Evolutionary conservation across 306 rosid species (phyloP).

Genomic region (Echinosophora koreensis): DNA sequence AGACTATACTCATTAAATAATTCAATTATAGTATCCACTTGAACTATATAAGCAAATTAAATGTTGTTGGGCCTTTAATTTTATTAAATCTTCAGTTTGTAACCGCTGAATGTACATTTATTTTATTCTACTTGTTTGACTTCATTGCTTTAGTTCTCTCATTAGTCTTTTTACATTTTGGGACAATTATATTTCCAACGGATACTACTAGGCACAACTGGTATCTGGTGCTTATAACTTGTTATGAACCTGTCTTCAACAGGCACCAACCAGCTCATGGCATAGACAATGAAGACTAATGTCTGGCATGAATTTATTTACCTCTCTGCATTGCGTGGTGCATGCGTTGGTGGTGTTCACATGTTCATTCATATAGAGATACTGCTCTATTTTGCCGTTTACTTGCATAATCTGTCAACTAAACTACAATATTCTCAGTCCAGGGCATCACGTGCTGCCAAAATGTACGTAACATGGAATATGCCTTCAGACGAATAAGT

Average conservation of each 20-base stretch:
- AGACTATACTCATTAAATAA: neutral
- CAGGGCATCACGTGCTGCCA: conserved; percentile 37
- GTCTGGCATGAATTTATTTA: conserved; percentile 16
- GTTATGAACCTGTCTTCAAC: neutral
- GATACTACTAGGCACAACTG: conserved; percentile 2
- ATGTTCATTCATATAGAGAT: conserved; percentile 22
- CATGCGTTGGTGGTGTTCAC: conserved; percentile 46
- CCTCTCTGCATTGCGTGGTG: neutral
- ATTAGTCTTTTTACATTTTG: neutral
- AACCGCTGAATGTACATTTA: neutral
- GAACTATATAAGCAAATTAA: neutral
- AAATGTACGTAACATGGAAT: conserved; percentile 42
- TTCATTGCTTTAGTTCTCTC: neutral
- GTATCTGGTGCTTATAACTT: conserved; percentile 13
- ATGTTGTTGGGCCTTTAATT: neutral
- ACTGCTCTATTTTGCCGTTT: conserved; percentile 36
- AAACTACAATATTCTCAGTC: neutral
- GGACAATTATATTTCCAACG: neutral
- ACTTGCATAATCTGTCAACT: conserved; percentile 35
- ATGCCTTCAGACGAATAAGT: conserved; percentile 37
- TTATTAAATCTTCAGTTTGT: neutral
- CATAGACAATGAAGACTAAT: conserved; percentile 41
- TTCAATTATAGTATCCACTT: neutral
- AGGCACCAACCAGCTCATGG: conserved; percentile 17
- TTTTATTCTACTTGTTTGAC: conserved; percentile 21